Evolutionary conservation across 345 rosid genomes (phyloP).

Genomic region (Populus simonii): DNA sequence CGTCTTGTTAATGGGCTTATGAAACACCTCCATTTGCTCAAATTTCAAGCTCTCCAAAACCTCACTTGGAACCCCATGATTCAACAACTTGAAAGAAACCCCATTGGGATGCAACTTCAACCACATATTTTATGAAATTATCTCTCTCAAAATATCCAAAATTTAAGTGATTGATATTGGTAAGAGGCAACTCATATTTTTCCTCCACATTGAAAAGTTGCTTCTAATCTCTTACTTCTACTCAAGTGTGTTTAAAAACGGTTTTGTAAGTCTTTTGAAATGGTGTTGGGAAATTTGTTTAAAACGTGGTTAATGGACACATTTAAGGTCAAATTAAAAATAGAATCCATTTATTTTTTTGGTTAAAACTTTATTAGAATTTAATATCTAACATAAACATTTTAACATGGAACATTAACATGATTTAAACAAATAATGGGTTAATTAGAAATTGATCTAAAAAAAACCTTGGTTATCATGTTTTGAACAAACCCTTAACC

Average conservation of each 20-base stretch:
- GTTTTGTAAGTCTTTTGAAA: slow-evolving; percentile 24
- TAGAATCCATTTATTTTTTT: too few species aligned
- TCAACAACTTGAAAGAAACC: slow-evolving; percentile 70
- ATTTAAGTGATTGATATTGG: slow-evolving; percentile 41
- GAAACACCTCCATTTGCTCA: slow-evolving; percentile 48
- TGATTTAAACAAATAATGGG: too few species aligned
- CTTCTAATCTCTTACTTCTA: neutral
- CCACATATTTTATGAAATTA: slow-evolving; percentile 41
- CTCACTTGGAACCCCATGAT: slow-evolving; percentile 56
- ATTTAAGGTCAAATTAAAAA: too few species aligned
- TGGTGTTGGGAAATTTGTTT: slow-evolving; percentile 4
- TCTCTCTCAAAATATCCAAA: slow-evolving; percentile 22
- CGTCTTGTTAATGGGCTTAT: slow-evolving; percentile 48
- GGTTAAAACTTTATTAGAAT: too few species aligned
- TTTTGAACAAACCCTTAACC: too few species aligned
- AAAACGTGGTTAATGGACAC: too few species aligned
- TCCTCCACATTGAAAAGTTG: neutral
- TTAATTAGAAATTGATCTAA: too few species aligned
- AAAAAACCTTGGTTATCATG: too few species aligned
- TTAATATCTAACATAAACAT: too few species aligned
- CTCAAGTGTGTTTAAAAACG: slow-evolving; percentile 11
- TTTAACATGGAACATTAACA: too few species aligned
- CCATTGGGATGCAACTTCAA: slow-evolving; percentile 55
- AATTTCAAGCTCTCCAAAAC: slow-evolving; percentile 36
- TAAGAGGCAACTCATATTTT: slow-evolving; percentile 46